Base-by-base conservation (phyloP, 2,329 filamentous ascomycete species). In the Knufia petricola region DNA sequence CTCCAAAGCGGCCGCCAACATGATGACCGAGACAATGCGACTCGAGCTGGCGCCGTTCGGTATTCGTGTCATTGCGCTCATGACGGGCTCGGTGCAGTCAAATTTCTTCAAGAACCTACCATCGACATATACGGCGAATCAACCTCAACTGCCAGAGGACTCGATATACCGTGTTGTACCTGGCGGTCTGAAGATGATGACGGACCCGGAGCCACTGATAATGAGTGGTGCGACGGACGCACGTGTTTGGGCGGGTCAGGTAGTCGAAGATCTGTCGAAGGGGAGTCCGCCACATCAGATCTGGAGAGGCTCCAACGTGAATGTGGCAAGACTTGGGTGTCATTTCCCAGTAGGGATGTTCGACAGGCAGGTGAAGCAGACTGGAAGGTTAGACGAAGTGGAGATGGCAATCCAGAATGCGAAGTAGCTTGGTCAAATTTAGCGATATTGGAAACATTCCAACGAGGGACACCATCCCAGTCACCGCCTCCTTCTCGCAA, bases 1-100 rank as follows among this genome's bases (percentile, higher is more conserved):
- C 26, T 64, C 72, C 30, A 80, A 81, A 60, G 77, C 76, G 0
- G 77, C 78, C 1, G 58, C 79, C 19, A 74, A 79, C 58, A 66
- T 69, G 1, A 79, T 76, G 59, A 74, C 70, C 48, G 70, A 79
- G 50, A 76, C 73, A 1, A 60, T 66, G 13, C 60, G 64, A 12
- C 50, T 63, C 8, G 64, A 66, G 49, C 37, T 66, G 13, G 48
- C 54, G 6, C 60, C 63, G 1, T 60, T 65, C 13, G 57, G 56
- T 13, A 56, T 66, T 48, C 53, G 53, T 7, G 62, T 65, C 13
- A 37, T 63, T 3, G 58, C 55, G 7, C 42, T 63, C 19, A 54
- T 55, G 45, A 60, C 57, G 24, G 61, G 55, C 10, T 48, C 44
- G 9, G 58, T 62, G 4, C 51, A 52, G 28, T 57, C 58, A 8